phyloP scores from a whole-genome alignment of 306 rosid genomes.

The Cicer chorassanicum region DNA sequence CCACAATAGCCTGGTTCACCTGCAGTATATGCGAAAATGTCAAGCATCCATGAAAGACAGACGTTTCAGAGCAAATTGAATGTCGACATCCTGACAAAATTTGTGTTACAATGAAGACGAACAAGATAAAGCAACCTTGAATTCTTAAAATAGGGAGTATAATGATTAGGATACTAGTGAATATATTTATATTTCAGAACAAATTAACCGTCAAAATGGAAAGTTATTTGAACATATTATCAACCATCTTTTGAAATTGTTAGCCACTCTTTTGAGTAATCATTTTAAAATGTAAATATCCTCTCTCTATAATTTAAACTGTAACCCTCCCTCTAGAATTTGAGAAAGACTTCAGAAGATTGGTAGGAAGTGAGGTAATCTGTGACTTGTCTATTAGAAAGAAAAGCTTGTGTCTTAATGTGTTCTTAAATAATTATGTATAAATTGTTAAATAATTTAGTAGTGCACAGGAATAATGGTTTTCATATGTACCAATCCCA shows the following conservation, averaged over 20 bases:
- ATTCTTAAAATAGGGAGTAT: background rate
- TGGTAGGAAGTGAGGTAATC: slow-evolving; percentile 6
- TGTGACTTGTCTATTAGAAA: background rate
- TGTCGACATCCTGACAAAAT: slow-evolving; percentile 9
- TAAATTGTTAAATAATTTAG: slow-evolving; percentile 23
- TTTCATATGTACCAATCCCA: slow-evolving; percentile 41
- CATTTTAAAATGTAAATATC: slow-evolving; percentile 32
- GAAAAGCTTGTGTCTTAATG: slow-evolving; percentile 14
- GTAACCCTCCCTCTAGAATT: background rate
- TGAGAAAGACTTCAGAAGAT: slow-evolving; percentile 10
- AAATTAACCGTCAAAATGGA: slow-evolving; percentile 12
- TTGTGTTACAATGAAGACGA: background rate
- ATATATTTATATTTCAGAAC: slow-evolving; percentile 28
- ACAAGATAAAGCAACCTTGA: slow-evolving; percentile 17
- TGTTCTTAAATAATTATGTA: slow-evolving; percentile 35
- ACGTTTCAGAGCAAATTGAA: slow-evolving; percentile 31
- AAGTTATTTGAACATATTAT: slow-evolving; percentile 4
- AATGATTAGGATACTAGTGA: background rate
- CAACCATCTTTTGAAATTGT: slow-evolving; percentile 24
- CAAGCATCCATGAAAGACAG: slow-evolving; percentile 32
- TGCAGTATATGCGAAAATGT: slow-evolving; percentile 53
- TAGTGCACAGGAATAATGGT: slow-evolving; percentile 7
- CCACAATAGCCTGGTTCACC: slow-evolving; percentile 86
- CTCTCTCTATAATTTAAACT: slow-evolving; percentile 15
- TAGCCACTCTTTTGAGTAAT: slow-evolving; percentile 13